Percentiles rank a stretch among this genome's conserved stretches.
phyloP scores from a whole-genome alignment of 257 asterid genomes.

The Cinchona pubescens region DNA sequence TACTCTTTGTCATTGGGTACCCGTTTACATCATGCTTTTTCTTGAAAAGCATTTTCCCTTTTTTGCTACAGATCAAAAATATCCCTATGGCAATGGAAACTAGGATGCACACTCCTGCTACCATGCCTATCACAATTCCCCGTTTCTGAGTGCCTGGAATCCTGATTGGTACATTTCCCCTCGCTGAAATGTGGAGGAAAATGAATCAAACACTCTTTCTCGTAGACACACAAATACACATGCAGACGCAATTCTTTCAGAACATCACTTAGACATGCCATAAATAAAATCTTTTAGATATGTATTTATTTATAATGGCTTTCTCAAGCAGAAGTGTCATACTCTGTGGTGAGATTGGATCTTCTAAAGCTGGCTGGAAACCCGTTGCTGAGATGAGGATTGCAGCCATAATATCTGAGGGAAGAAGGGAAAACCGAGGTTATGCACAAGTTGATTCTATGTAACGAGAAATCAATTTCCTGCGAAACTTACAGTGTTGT shows the following conservation, averaged over 20 bases:
- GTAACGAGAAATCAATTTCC: background rate
- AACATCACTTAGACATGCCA: background rate
- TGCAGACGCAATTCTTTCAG: background rate
- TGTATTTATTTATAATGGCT: background rate
- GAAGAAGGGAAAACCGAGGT: conserved; percentile 5
- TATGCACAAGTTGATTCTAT: background rate
- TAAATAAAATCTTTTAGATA: background rate
- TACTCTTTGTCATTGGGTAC: conserved; percentile 65
- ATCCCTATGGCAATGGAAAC: conserved; percentile 30
- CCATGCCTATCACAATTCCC: conserved; percentile 43
- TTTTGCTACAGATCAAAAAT: conserved; percentile 37
- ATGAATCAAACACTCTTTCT: conserved; percentile 20
- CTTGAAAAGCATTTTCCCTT: conserved; percentile 29
- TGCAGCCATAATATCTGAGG: conserved; percentile 58
- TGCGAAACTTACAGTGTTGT: conserved; percentile 41
- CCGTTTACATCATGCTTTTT: conserved; percentile 37
- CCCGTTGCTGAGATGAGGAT: conserved; percentile 32
- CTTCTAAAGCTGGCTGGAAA: conserved; percentile 33
- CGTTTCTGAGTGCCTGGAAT: conserved; percentile 31
- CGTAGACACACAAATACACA: background rate
- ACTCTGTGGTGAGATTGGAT: conserved; percentile 58
- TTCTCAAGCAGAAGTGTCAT: conserved; percentile 28
- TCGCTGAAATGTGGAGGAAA: conserved; percentile 36
- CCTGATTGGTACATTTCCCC: conserved; percentile 37
- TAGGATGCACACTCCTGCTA: conserved; percentile 48